Base-by-base conservation (phyloP, 2,329 filamentous ascomycete genomes). In the Drechslera avenae region DNA sequence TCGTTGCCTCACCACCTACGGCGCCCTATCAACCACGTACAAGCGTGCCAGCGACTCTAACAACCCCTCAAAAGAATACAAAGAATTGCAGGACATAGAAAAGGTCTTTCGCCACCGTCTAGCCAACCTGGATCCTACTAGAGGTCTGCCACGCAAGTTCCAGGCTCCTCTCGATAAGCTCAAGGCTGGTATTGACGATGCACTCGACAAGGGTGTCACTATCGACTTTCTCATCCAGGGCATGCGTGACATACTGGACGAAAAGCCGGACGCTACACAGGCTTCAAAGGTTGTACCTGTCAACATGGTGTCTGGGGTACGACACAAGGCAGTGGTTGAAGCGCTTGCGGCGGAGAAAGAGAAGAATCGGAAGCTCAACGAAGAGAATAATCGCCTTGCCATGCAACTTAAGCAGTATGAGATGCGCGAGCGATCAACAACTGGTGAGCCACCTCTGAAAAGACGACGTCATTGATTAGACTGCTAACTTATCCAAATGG, bases 301-400 rank as follows among this genome's bases (percentile, higher is more conserved):
- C 12, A 55, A 45, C 35, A 60, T 59, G 42, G 48, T 66, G 4
- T 28, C 55, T 5, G 58, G 60, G 12, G 49, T 39, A 18, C 51
- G 48, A 21, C 46, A 52, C 13, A 54, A 56, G 44, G 51, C 57
- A 14, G 43, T 56, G 12, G 39, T 39, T 28, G 55, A 54, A 0
- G 57, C 59, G 43, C 55, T 63, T 8, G 23, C 19, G 8, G 47
- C 39, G 13, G 56, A 54, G 21, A 52, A 54, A 5, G 46, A 46
- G 23, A 60, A 48, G 49, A 59, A 57, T 6, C 31, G 36, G 21
- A 56, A 46, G 40, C 46, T 66, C 33, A 66, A 64, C 16, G 53
- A 57, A 31, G 63, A 64, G 49, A 63, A 64, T 16, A 66, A 68
- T n/a, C 19, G 37, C 1, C 26, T 67, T 14, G 35, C 41, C 1